Evolutionary conservation across 768 basidiomycete species (phyloP).

Genomic region (Trametes sanguinea): DNA sequence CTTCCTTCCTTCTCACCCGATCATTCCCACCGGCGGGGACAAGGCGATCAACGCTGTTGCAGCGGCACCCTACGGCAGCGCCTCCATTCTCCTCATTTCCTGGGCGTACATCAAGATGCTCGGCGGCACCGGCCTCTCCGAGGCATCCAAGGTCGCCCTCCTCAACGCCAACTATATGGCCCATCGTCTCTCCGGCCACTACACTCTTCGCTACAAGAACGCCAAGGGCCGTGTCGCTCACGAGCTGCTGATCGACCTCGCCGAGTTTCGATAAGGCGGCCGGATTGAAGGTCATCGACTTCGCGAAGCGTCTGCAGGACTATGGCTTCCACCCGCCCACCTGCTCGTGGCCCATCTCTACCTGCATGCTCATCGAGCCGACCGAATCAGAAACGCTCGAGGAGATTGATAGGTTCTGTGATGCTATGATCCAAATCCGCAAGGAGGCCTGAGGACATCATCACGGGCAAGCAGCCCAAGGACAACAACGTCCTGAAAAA

Average conservation of each 20-base stretch:
- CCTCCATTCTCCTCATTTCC: conserved; percentile 93
- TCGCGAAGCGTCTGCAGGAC: conserved; percentile 94
- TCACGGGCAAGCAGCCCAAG: conserved; percentile 82
- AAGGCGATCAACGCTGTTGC: conserved; percentile 85
- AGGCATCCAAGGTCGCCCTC: conserved; percentile 84
- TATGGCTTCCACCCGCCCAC: conserved; percentile 97
- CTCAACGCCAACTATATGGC: conserved; percentile 99
- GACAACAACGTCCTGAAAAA: conserved; percentile 93
- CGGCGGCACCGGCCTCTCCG: conserved; percentile 86
- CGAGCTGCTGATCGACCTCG: conserved; percentile 92
- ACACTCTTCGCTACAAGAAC: conserved; percentile 88
- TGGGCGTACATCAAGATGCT: conserved; percentile 99
- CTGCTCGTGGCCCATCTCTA: conserved; percentile 96
- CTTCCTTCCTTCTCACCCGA: conserved; percentile 90
- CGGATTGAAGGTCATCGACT: conserved; percentile 91
- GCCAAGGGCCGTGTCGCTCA: conserved; percentile 91
- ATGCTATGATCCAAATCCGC: conserved; percentile 97
- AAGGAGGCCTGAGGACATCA: conserved; percentile 87
- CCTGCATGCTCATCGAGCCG: conserved; percentile 97
- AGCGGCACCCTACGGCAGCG: conserved; percentile 91
- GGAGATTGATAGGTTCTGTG: conserved; percentile 95
- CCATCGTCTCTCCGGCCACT: conserved; percentile 78
- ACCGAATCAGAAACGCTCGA: conserved; percentile 95
- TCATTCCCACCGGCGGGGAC: conserved; percentile 64
- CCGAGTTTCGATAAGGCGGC: conserved; percentile 93